Base-by-base conservation (phyloP, 495 filamentous ascomycete species). In the Aspergillus campestris region DNA sequence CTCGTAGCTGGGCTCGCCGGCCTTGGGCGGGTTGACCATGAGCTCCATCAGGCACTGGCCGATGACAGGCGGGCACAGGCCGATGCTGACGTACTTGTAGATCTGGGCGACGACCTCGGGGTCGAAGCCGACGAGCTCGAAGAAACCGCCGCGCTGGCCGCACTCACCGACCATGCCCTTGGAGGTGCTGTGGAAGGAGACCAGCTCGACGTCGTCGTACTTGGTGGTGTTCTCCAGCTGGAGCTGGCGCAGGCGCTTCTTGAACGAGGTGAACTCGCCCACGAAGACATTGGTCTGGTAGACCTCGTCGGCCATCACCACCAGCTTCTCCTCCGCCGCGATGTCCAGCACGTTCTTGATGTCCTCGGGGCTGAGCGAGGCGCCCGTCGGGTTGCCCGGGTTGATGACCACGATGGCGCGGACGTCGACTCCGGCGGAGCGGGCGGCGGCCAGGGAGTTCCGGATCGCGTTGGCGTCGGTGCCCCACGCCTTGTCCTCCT, bases 111-210 rank as follows among this genome's bases (percentile, higher is more conserved):
- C 80, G 45, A 98, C 94, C 55, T 82, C 73, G 9, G 81, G 75
- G 62, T 92, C 82, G 65, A 98, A 97, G 47, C 85, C 85, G 44
- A 86, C 76, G 44, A 98, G 78, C 69, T 98, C 92, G 60, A 96
- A 97, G 72, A 92, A 98, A 39, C 92, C 92, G 50, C 89, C 94
- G 34, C 92, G 87, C 68, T 98, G 92, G 33, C 92, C 94, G 59
- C 91, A 97, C 70, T 97, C 91, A 55, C 91, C 91, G 8, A 96
- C 86, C 90, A 97, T 95, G 55, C 91, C 91, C 79, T 97, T 97
- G 49, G 86, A 92, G 46, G 84, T 72, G 53, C 83, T 87, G 72
- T 92, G 86, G 34, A 92, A 73, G 8, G 84, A 94, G 15, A 81
- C 89, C 44, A 98, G 76, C 66, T 97, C 91, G 45, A 97, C 71